Evolutionary conservation across 2,329 filamentous ascomycete genomes (phyloP), one percentile per base, ranked within the genome.

Genomic region (Aspergillus sp.): DNA sequence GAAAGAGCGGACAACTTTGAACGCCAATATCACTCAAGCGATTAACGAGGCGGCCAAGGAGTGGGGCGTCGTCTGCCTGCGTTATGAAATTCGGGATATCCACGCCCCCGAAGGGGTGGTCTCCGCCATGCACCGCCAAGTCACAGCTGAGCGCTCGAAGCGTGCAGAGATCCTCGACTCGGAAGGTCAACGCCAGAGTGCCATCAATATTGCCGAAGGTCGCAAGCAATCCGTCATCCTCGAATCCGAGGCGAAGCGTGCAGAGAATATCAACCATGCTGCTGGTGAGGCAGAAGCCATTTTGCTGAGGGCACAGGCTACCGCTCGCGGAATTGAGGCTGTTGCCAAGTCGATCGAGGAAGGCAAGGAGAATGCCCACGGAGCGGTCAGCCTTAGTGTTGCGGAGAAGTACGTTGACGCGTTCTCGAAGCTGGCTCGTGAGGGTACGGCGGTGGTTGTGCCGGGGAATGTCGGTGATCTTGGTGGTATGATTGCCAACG

Each of bases 361-460:
- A 43, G 90, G 90, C 48, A 77, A 85, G 56, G 78, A 82, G 48
- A 79, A 84, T 47, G 93, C 93, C 2, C 86, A 93, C 65, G 82
- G 83, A 30, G 93, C 93, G 22, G 80, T 98, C 41, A 90, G 88
- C 61, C 72, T 98, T 53, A 88, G 80, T 12, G 88, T 98, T 7
- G 93, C 93, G 0, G 93, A 98, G 79, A 95, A 96, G 72, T 98
- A 98, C 61, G 93, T 98, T 45, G 91, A 94, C 41, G 93, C 93
- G 3, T 98, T 97, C 63, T 85, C 81, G 57, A 88, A 90, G 65
- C 76, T 98, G 58, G 93, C 93, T 44, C 93, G 91, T 73, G 90
- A 98, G 75, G 89, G 93, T 60, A 98, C 93, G 3, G 88, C 90
- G 4, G 86, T 98, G 23, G 89, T 98, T 17, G 90, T 98, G 12